Evolutionary conservation across 23 red algal species (phyloP).

Genomic region (Gracilariopsis chorda): DNA sequence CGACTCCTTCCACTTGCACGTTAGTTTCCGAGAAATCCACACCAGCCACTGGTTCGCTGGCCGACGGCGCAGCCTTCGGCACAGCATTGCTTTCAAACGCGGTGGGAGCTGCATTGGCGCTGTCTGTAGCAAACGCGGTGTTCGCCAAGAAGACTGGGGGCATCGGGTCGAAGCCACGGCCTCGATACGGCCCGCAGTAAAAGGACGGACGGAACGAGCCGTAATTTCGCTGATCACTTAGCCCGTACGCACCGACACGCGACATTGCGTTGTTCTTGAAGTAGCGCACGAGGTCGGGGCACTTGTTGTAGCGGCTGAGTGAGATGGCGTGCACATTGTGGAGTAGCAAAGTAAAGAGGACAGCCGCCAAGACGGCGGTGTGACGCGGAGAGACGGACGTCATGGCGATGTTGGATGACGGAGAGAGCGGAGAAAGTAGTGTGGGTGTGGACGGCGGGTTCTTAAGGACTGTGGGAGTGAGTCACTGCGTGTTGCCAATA

Average conservation of each 20-base stretch:
- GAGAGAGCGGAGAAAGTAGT: not conserved
- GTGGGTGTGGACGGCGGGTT: too few relatives aligned
- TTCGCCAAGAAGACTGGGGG: not conserved
- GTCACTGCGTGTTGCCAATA: not conserved
- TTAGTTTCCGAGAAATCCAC: slow-evolving; percentile 43
- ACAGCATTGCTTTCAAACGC: not conserved
- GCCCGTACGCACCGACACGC: slow-evolving; percentile 14
- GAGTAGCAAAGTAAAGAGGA: not conserved
- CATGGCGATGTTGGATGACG: too few relatives aligned
- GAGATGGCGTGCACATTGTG: not conserved
- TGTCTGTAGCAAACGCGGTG: not conserved
- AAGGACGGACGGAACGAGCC: not conserved
- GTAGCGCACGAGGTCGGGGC: not conserved
- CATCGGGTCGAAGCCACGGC: not conserved
- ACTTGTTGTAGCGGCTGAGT: not conserved
- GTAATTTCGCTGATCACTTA: not conserved
- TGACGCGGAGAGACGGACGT: not conserved
- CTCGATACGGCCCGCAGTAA: too few relatives aligned
- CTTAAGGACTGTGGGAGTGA: not conserved
- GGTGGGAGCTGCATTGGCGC: not conserved
- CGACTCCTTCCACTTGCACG: slow-evolving; percentile 48
- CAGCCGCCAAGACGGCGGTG: not conserved
- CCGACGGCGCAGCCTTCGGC: not conserved
- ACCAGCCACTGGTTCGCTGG: not conserved
- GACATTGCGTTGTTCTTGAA: slow-evolving; percentile 3